Percentiles rank a stretch among this genome's conserved stretches.
Evolutionary conservation across 306 rosid genomes (phyloP).

Genomic region (Gillenia trifoliata): DNA sequence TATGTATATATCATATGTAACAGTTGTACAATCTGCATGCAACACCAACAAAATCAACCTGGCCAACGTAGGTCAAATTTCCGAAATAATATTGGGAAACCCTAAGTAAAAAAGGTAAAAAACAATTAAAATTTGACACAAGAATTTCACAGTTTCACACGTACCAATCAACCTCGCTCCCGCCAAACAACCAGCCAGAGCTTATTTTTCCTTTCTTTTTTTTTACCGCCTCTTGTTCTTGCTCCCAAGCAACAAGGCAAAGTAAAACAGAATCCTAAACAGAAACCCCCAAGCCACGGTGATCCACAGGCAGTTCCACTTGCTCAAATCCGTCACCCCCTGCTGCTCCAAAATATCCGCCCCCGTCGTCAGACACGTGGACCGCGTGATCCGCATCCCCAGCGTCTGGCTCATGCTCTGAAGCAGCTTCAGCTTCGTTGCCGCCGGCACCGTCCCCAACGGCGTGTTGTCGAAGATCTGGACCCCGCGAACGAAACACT

Average conservation of each 20-base stretch:
- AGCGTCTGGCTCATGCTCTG: slow-evolving; percentile 55
- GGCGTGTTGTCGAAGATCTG: slow-evolving; percentile 88
- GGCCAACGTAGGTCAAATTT: background rate
- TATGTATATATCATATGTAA: background rate
- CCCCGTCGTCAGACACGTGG: slow-evolving; percentile 86
- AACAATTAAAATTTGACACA: background rate
- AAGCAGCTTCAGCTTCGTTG: slow-evolving; percentile 54
- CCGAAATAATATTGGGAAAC: background rate
- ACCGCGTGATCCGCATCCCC: slow-evolving; percentile 49
- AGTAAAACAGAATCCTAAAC: slow-evolving; percentile 81
- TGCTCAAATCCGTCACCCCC: slow-evolving; percentile 64
- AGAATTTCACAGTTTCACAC: background rate
- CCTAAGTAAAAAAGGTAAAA: background rate
- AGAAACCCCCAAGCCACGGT: slow-evolving; percentile 95
- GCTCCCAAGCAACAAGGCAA: slow-evolving; percentile 66
- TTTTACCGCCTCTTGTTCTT: slow-evolving; percentile 77
- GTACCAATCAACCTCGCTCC: background rate
- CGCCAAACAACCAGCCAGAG: background rate
- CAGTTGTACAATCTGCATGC: background rate
- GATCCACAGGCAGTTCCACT: slow-evolving; percentile 79
- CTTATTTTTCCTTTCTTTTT: background rate
- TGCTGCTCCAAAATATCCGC: slow-evolving; percentile 59
- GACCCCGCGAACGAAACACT: slow-evolving; percentile 71
- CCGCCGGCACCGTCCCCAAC: slow-evolving; percentile 35
- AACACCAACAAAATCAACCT: background rate